phyloP scores from a whole-genome alignment of 1,284 basidiomycete species.

The Malassezia caprae region DNA sequence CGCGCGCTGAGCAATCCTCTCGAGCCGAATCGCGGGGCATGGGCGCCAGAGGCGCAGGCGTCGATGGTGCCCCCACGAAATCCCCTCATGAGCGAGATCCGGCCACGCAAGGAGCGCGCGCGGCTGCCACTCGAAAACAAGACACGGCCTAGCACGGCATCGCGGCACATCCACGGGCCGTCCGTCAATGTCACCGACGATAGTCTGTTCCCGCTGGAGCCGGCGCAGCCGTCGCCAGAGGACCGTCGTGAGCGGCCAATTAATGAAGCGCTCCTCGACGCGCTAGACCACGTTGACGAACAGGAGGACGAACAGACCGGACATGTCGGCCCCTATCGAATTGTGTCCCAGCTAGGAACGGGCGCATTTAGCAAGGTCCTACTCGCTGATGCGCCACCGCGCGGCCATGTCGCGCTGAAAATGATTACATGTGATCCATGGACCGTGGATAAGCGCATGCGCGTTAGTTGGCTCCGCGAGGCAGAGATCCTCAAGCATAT shows the following conservation, averaged over 20 bases:
- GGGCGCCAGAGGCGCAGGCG: background rate
- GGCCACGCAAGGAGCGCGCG: background rate
- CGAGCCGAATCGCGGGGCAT: background rate
- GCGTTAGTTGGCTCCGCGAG: slow-evolving; percentile 74
- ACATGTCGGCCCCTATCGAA: slow-evolving; percentile 29
- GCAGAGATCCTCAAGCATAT: slow-evolving; percentile 79
- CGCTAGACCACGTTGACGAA: slow-evolving; percentile 21
- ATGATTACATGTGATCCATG: slow-evolving; percentile 60
- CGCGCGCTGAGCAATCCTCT: slow-evolving; percentile 15
- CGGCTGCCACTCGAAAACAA: slow-evolving; percentile 6
- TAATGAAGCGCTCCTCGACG: slow-evolving; percentile 4
- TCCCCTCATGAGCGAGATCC: background rate
- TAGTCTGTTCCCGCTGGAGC: slow-evolving; percentile 17
- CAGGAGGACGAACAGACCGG: slow-evolving; percentile 32
- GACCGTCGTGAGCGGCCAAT: background rate
- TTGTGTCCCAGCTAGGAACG: slow-evolving; percentile 35
- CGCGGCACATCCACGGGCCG: slow-evolving; percentile 25
- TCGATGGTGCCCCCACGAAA: background rate
- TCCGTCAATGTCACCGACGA: slow-evolving; percentile 21
- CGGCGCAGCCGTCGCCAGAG: background rate
- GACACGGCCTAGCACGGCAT: background rate
- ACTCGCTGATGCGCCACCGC: slow-evolving; percentile 11
- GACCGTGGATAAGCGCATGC: slow-evolving; percentile 59
- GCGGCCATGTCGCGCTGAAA: slow-evolving; percentile 67
- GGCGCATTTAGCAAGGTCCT: slow-evolving; percentile 46